Base-by-base conservation (phyloP, 192 early-diverging fungal species). In the Coemansia sp. region DNA sequence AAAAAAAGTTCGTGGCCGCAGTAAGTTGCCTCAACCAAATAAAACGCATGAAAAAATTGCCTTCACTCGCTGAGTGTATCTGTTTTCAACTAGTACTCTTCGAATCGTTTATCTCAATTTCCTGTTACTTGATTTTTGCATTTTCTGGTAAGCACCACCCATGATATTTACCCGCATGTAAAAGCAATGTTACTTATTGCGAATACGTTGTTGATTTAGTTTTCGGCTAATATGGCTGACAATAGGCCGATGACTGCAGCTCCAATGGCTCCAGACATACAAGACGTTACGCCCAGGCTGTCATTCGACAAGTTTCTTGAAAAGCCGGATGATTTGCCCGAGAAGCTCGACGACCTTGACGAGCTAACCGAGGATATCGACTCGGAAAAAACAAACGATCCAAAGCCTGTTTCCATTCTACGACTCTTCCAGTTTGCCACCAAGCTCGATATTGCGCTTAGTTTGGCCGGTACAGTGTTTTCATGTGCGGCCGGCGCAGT, bases 341-440 rank as follows among this genome's bases (percentile, higher is more conserved):
- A 51, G 19, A 24, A 51, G 22, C 50, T 51, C 10, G 50, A 24
- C 17, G 50, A 51, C 9, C 10, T 51, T 23, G 50, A 51, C 50
- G 50, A 19, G 17, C 50, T 51, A 4, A 43, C 11, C 14, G 41
- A 43, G 12, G 50, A 51, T 17, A 24, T 5, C 19, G 19, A 10
- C 9, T 15, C 17, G 22, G 50, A 51, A 51, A 24, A 51, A 8
- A 15, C 17, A 4, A 8, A 1, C 22, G 22, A 24, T 10, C 22
- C 50, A 15, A 51, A 51, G 50, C 50, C 50, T 5, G 19, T 51
- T 19, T 51, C 50, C 5, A 51, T 51, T 10, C 3, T 19, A 4
- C 5, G 22, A 12, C 50, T 51, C 9, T 51, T 51, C 50, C 50
- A 51, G 50, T 51, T 51, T 51, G 50, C 50, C 9, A 51, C 50